A percentile compares a stretch with the other conserved stretches of the same genome.
phyloP scores from a whole-genome alignment of 2,329 filamentous ascomycete species.

The Magnaporthiopsis incrustans region DNA sequence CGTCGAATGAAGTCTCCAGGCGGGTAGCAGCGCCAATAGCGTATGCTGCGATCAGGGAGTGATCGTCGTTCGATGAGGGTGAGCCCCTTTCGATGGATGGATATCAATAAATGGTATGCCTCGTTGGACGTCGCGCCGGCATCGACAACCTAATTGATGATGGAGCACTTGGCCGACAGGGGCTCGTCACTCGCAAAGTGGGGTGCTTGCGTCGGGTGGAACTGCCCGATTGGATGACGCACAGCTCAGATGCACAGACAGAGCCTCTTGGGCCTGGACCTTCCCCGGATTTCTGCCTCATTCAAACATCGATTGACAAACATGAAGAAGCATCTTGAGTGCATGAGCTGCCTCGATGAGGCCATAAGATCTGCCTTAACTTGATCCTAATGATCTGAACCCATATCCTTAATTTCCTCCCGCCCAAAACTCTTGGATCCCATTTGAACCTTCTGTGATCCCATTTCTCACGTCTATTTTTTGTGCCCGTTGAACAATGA shows the following conservation, averaged over 20 bases:
- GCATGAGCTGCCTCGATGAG: background rate
- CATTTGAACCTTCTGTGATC: too few species aligned
- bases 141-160: background rate
- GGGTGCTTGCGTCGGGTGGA: background rate
- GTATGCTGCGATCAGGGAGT: background rate
- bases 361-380: background rate
- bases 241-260: background rate
- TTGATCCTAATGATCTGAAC: too few species aligned
- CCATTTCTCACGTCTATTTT: too few species aligned
- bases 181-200: background rate
- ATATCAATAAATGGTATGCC: background rate
- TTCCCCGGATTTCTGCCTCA: background rate
- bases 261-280: background rate
- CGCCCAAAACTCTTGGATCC: too few species aligned
- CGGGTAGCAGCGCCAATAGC: background rate
- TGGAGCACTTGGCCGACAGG: background rate
- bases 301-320: too few species aligned
- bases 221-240: background rate
- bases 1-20: background rate
- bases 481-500: too few species aligned
- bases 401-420: too few species aligned
- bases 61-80: background rate
- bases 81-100: background rate
- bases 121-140: background rate
- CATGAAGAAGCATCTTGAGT: too few species aligned